Evolutionary conservation across 2,329 filamentous ascomycete species (phyloP), one percentile per base, ranked within the genome.

Genomic region (Exophiala sideris): DNA sequence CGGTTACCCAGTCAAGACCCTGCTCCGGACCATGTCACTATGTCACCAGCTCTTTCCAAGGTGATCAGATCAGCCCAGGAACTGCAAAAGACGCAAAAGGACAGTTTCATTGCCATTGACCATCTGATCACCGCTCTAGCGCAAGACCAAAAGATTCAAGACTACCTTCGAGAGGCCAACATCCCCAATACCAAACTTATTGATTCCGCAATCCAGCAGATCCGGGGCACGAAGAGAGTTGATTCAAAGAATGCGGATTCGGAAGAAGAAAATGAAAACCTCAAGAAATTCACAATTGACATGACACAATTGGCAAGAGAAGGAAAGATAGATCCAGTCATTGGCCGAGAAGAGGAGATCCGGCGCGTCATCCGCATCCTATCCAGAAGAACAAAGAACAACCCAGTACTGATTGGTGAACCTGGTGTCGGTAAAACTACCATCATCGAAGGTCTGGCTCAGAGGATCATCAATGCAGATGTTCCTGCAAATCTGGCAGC

Each of bases 361-460:
- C 89, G 96, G 66, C 81, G 94, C 49, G 96, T 91, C 0, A 96
- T 97, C 55, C 92, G 97, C 66, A 88, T 99, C 11, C 74, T 99
- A 1, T 96, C 91, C 14, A 80, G 94, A 61, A 80, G 94, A 58
- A 97, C 94, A 8, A 97, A 97, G 73, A 97, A 99, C 79, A 99
- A 99, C 73, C 94, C 94, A 2, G 92, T 97, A 45, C 83, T 99
- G 61, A 97, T 99, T 62, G 94, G 94, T 77, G 92, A 97, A 70
- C 92, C 94, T 35, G 94, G 94, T 86, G 94, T 97, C 32, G 94
- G 94, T 68, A 99, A 99, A 78, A 99, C 94, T 3, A 97, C 94
- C 2, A 91, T 99, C 54, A 91, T 97, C 47, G 94, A 99, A 76
- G 94, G 94, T 66, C 80, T 99, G 55, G 94, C 94, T 32, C 89